Percentiles rank a stretch among this genome's conserved stretches.
Evolutionary conservation across 1,284 basidiomycete genomes (phyloP).

Genomic region (Moniliophthora roreri): DNA sequence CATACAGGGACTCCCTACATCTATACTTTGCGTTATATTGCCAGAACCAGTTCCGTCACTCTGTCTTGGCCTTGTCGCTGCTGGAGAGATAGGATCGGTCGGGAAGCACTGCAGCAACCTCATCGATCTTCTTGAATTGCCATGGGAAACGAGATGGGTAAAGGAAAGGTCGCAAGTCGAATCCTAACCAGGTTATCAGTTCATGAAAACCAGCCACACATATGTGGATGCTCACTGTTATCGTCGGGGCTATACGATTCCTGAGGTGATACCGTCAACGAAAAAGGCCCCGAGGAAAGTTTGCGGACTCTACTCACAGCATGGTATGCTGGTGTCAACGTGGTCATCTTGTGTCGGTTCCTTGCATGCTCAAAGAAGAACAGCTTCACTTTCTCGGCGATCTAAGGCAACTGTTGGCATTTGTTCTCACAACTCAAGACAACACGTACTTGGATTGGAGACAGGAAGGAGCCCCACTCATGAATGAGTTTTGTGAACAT

Average conservation of each 20-base stretch:
- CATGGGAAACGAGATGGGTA: constrained; percentile 94
- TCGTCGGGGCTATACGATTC: constrained; percentile 97
- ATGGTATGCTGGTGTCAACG: constrained; percentile 94
- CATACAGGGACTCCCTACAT: background rate
- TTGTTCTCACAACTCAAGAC: background rate
- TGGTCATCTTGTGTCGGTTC: constrained; percentile 99
- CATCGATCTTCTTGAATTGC: constrained; percentile 96
- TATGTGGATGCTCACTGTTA: constrained; percentile 64
- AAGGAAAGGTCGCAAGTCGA: constrained; percentile 94
- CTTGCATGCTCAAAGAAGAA: constrained; percentile 98
- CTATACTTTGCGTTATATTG: background rate
- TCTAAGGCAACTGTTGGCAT: constrained; percentile 44
- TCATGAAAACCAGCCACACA: background rate
- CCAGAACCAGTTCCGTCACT: constrained; percentile 20
- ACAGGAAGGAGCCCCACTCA: constrained; percentile 86
- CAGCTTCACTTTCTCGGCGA: constrained; percentile 95
- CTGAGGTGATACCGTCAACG: constrained; percentile 48
- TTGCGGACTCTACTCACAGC: constrained; percentile 60
- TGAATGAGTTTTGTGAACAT: constrained; percentile 94
- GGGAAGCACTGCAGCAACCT: constrained; percentile 71
- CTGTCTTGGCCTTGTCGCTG: constrained; percentile 34
- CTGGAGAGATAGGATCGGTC: constrained; percentile 55
- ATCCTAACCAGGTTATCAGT: constrained; percentile 53
- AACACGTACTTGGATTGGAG: constrained; percentile 69
- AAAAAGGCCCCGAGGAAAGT: constrained; percentile 7